These are phyloP conservation scores for Colletotrichum lupini DNA, from an alignment of 2,329 filamentous ascomycete species.

Conservation along the genomic window DNA sequence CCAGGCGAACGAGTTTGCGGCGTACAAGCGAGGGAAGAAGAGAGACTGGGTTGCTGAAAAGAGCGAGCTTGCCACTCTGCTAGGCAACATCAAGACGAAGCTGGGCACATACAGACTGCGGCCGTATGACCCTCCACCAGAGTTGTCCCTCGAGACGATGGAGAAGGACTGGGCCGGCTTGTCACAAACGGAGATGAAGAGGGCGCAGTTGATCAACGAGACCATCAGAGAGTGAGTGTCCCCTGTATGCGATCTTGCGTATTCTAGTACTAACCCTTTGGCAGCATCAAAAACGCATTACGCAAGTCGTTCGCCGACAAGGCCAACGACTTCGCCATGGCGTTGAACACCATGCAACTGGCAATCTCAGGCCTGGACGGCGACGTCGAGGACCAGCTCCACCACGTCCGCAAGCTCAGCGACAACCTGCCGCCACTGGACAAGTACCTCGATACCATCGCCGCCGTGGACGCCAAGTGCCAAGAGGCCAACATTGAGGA, in stretches of 20 bases:
- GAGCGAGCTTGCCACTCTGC: slow-evolving; percentile 89
- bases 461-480: slow-evolving; percentile 86
- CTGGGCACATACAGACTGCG: slow-evolving; percentile 92
- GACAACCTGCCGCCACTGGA: slow-evolving; percentile 91
- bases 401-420: slow-evolving; percentile 86
- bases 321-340: slow-evolving; percentile 96
- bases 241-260: slow-evolving; percentile 40
- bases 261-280: slow-evolving; percentile 42
- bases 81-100: slow-evolving; percentile 99
- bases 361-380: slow-evolving; percentile 98
- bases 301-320: slow-evolving; percentile 96
- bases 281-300: slow-evolving; percentile 91
- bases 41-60: slow-evolving; percentile 98
- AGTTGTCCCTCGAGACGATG: slow-evolving; percentile 83
- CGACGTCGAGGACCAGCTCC: slow-evolving; percentile 93
- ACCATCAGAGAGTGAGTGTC: slow-evolving; percentile 86
- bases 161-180: slow-evolving; percentile 85
- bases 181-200: slow-evolving; percentile 85
- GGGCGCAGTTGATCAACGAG: slow-evolving; percentile 96
- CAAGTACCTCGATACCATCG: slow-evolving; percentile 89
- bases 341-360: slow-evolving; percentile 92
- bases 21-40: slow-evolving; percentile 93
- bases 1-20: slow-evolving; percentile 82
- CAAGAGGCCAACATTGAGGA: slow-evolving; percentile 98
- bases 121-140: slow-evolving; percentile 88